Conservation (phyloP, 31 red algal genomes). For the Odonthalia washingtoniensis region DNA sequence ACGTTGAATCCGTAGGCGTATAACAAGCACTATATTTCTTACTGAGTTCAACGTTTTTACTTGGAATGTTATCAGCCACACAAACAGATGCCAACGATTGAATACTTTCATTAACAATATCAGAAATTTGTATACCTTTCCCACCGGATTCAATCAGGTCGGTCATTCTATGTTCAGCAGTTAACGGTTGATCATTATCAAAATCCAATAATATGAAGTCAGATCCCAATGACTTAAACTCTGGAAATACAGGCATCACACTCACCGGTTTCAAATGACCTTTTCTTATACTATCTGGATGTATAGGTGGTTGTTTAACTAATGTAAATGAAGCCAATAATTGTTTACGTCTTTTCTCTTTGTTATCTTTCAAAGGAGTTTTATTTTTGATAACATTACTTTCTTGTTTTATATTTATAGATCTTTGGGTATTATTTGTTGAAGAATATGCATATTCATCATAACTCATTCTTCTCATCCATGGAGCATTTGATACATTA, state of each 20-base stretch:
- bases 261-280: conserved; percentile 55
- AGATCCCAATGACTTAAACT: conserved; percentile 44
- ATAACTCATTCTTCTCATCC: conserved; percentile 83
- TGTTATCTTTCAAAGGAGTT: neutral
- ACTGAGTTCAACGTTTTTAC: neutral
- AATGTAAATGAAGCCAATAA: conserved; percentile 59
- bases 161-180: neutral
- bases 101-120: conserved; percentile 47
- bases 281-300: conserved; percentile 63
- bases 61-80: conserved; percentile 33
- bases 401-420: conserved; percentile 49
- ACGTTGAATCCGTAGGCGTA: conserved; percentile 56
- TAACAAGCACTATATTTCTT: conserved; percentile 73
- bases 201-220: conserved; percentile 65
- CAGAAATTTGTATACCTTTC: conserved; percentile 21
- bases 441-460: conserved; percentile 62
- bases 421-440: conserved; percentile 17
- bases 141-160: too few relatives aligned
- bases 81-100: conserved; percentile 56
- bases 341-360: conserved; percentile 41
- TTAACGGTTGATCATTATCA: conserved; percentile 59
- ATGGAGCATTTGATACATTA: conserved; percentile 40
- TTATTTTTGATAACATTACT: neutral
- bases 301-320: conserved; percentile 35
- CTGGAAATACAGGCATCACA: conserved; percentile 65